Evolutionary conservation across 225 moss, liverwort and hornwort genomes (phyloP).

Genomic region (Lunularia cruciata): DNA sequence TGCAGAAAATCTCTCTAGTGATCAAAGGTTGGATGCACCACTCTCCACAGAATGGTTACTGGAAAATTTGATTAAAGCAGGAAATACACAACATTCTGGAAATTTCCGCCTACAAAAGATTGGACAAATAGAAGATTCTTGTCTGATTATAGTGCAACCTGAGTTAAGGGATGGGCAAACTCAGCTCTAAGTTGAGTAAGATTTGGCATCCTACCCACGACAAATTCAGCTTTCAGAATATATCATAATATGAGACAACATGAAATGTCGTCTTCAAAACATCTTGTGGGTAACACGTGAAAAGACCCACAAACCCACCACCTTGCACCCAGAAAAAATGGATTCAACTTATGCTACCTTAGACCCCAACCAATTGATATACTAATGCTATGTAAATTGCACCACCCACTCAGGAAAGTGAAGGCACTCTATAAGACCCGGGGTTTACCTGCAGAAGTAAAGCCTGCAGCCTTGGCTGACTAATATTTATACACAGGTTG

Average conservation of each 20-base stretch:
- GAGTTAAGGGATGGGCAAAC: conserved; percentile 23
- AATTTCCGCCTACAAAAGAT: conserved; percentile 24
- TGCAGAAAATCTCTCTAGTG: neutral
- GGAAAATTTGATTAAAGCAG: conserved; percentile 15
- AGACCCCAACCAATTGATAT: conserved; percentile 48
- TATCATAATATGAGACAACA: conserved; percentile 46
- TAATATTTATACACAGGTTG: conserved; percentile 68
- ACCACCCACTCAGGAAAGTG: conserved; percentile 25
- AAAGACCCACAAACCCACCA: conserved; percentile 47
- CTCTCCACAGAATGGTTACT: conserved; percentile 17
- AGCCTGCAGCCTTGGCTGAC: conserved; percentile 27
- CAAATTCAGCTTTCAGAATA: conserved; percentile 38
- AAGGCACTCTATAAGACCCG: conserved; percentile 23
- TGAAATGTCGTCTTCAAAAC: conserved; percentile 41
- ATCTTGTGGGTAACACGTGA: conserved; percentile 39
- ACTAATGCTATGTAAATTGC: conserved; percentile 43
- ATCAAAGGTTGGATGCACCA: neutral
- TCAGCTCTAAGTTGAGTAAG: conserved; percentile 24
- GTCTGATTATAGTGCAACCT: conserved; percentile 26
- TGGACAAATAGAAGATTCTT: conserved; percentile 12
- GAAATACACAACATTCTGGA: conserved; percentile 21
- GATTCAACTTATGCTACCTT: conserved; percentile 53
- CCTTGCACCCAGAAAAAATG: conserved; percentile 52
- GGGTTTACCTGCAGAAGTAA: conserved; percentile 35
- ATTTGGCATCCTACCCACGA: conserved; percentile 15